Evolutionary conservation across 2,329 filamentous ascomycete species (phyloP), one percentile per base, ranked within the genome.

Genomic region (Colletotrichum shisoi): DNA sequence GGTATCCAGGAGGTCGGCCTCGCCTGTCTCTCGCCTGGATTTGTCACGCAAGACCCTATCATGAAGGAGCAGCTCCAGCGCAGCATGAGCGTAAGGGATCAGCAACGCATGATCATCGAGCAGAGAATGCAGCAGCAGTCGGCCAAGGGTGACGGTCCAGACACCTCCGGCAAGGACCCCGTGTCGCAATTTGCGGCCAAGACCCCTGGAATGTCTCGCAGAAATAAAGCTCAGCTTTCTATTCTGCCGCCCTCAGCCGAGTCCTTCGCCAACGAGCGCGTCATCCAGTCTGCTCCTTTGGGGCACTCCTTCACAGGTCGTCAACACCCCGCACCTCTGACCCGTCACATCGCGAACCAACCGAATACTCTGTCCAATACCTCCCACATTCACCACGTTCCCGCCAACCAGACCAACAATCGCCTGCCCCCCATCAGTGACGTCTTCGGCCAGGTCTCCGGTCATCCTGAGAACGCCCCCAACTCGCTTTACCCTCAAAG

Each of bases 1-100:
- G 91, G 86, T 48, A 94, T 98, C 75, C 93, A 96, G 73, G 93
- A 97, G 78, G 91, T 98, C 31, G 95, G 95, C 65, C 85, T 98
- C 63, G 94, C 94, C 48, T 99, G 95, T 74, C 83, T 99, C 62
- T 98, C 95, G 2, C 95, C 95, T 0, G 95, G 95, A 61, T 98
- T 99, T 74, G 89, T 96, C 71, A 98, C 95, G 17, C 92, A 98
- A 73, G 93, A 99, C 78, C 94, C 95, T n/a, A 87, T 91, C 21
- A 96, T 97, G 93, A 90, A 95, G 75, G 93, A 97, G 79, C 94
- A 98, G 78, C 82, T 99, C 60, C 93, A 98, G 79, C 89, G 94
- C 72, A 98, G 95, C 79, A 88, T 97, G 79, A 93, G 91, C 52
- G 94, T 99, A 37, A 86, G 94, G 70, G 94, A 99, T 72, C 93